Evolutionary conservation across 2,329 filamentous ascomycete species (phyloP), one percentile per base, ranked within the genome.

Genomic region (Neofusicoccum kwambonambiense): DNA sequence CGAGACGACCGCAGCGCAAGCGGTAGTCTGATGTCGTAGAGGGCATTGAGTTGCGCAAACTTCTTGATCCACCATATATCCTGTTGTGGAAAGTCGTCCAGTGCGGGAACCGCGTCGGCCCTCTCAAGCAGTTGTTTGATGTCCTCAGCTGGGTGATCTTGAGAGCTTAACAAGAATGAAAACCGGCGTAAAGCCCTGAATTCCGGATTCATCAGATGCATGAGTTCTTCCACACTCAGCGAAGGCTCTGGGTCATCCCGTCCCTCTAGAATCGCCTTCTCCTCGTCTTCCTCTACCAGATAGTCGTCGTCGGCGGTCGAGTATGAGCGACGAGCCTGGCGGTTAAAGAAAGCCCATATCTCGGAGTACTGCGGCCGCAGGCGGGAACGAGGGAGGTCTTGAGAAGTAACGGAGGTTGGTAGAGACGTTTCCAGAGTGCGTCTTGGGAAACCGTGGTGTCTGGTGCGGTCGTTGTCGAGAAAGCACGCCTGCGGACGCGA

Each of bases 31-130:
- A 15, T 19, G 35, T 64, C 51, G 11, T 57, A 57, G 44, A 50
- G 17, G 44, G 62, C 62, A 49, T 56, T 49, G 17, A 50, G 35
- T 9, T 34, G 42, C 3, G 62, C 62, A 19, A 49, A 57, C 17
- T 50, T 58, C n/a, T 64, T 47, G 62, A 64, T 64, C 62, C 62
- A 64, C 51, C 51, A 57, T 58, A 6, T 11, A 22, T 64, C 62
- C 19, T 57, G 62, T 9, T 47, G 51, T 15, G 50, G 50, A 22
- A 64, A 31, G 12, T 19, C 31, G n/a, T 64, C 61, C 9, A 64
- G 27, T 7, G 31, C 27, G 27, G 50, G 50, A 3, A 27, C 9
- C 2, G 31, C 3, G 6, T 17, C 11, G 8, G 50, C 50, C 7
- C n/a, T 37, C 31, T 44, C 12, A 39, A 64, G 49, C 11, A 56